phyloP scores from a whole-genome alignment of 2,329 filamentous ascomycete species.

The Fusarium zealandicum region DNA sequence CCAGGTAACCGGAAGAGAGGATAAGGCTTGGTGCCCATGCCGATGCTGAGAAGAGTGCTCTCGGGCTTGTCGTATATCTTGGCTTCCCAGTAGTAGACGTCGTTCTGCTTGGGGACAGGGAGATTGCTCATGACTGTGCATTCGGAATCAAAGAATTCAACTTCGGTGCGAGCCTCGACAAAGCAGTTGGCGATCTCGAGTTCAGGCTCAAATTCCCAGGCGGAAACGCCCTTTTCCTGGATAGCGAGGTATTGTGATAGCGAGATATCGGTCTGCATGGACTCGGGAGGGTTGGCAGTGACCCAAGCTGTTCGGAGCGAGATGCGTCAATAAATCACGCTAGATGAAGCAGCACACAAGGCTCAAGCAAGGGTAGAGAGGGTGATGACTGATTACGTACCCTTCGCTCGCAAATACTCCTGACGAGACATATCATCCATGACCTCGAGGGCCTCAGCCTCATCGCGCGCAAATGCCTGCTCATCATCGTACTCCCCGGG shows the following conservation, averaged over 20 bases:
- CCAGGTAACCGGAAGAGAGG: slow-evolving; percentile 92
- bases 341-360: background rate
- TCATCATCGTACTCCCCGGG: slow-evolving; percentile 98
- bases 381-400: slow-evolving; percentile 59
- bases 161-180: slow-evolving; percentile 93
- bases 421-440: slow-evolving; percentile 94
- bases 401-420: slow-evolving; percentile 94
- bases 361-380: background rate
- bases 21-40: slow-evolving; percentile 96
- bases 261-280: slow-evolving; percentile 94
- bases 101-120: slow-evolving; percentile 97
- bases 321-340: slow-evolving; percentile 25
- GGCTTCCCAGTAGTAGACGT: slow-evolving; percentile 99
- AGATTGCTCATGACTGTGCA: slow-evolving; percentile 97
- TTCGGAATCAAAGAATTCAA: slow-evolving; percentile 98
- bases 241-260: slow-evolving; percentile 97
- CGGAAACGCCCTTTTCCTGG: slow-evolving; percentile 98
- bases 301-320: slow-evolving; percentile 74
- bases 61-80: slow-evolving; percentile 99
- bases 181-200: slow-evolving; percentile 99
- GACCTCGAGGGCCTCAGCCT: slow-evolving; percentile 90
- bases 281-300: slow-evolving; percentile 93
- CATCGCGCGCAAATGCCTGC: slow-evolving; percentile 90
- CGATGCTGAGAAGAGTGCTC: slow-evolving; percentile 83
- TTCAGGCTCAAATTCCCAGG: slow-evolving; percentile 99